phyloP scores from a whole-genome alignment of 2,329 filamentous ascomycete species.

The Fulvia fulva region DNA sequence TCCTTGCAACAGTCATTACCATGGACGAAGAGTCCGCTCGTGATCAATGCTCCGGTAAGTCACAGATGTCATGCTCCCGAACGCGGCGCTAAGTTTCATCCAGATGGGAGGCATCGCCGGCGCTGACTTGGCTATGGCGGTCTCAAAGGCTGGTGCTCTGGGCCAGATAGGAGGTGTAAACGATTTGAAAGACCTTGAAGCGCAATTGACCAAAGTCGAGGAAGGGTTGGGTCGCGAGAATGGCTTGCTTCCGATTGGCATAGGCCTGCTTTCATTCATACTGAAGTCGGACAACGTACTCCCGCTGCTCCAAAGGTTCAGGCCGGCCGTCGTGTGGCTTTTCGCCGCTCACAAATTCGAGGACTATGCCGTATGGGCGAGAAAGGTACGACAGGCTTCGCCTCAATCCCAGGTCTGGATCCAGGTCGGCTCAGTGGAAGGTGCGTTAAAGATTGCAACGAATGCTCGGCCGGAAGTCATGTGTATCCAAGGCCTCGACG shows the following conservation, averaged over 20 bases:
- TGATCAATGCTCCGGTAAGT: constrained; percentile 22
- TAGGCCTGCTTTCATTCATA: constrained; percentile 58
- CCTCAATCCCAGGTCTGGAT: constrained; percentile 50
- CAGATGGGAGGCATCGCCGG: constrained; percentile 46
- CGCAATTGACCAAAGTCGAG: constrained; percentile 17
- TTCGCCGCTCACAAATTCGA: constrained; percentile 53
- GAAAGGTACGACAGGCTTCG: constrained; percentile 30
- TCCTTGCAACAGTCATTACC: constrained; percentile 5
- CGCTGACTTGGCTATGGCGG: constrained; percentile 55
- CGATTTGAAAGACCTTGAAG: constrained; percentile 16
- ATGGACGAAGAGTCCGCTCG: constrained; percentile 16
- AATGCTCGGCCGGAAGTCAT: constrained; percentile 53
- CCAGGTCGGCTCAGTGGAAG: constrained; percentile 57
- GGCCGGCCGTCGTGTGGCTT: constrained; percentile 62
- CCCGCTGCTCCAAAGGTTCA: constrained; percentile 50
- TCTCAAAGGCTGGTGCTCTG: constrained; percentile 51
- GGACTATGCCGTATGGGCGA: constrained; percentile 36
- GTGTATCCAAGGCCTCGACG: constrained; percentile 60
- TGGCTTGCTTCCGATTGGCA: constrained; percentile 48
- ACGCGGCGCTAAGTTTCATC: background rate
- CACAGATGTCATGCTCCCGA: background rate
- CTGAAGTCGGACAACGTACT: constrained; percentile 42
- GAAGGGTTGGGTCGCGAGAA: constrained; percentile 8
- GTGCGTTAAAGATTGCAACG: constrained; percentile 48
- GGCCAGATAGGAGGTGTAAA: constrained; percentile 44